Evolutionary conservation across 306 rosid species (phyloP), one percentile per base, ranked within the genome.

Genomic region (Ammopiptanthus mongolicus): DNA sequence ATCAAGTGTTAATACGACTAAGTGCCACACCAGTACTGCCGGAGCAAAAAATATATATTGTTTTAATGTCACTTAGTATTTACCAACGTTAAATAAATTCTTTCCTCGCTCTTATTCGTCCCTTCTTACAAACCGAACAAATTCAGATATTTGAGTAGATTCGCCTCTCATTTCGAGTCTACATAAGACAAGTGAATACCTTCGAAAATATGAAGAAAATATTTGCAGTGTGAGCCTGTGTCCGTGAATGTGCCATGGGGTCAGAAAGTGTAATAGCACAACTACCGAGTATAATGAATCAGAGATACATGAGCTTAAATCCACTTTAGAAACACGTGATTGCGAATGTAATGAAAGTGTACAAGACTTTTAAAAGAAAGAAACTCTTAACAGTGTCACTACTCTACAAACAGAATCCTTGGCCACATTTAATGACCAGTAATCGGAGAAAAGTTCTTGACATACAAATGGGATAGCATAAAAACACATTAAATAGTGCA

Each of bases 401-500:
- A 80, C 74, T 21, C 82, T 67, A 80, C 69, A 59, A 61, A 59
- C 63, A 71, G 65, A 76, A 80, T 28, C 75, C 33, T 72, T 52
- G 72, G 70, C 56, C 72, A 71, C 48, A 77, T 63, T 69, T 21
- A 11, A 36, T 62, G 70, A 51, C 56, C 67, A 41, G 14, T 37
- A 61, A 73, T 59, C 52, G 65, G 15, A 65, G 15, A 44, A 23
- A 56, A n/a, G 50, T 51, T 52, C 70, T 33, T 50, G 19, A 34
- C 65, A 70, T 75, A 56, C 78, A 67, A 61, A 62, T 62, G 65
- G 66, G 2, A 74, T 70, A 19, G 4, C 13, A 72, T n/a, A 56
- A 64, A 73, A 80, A 68, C 67, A 55, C 78, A 69, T 55, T 47
- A 51, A 78, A 81, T 63, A 65, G 64, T 47, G 55, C 33, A 74